Percentiles rank a stretch among this genome's conserved stretches.
phyloP scores from a whole-genome alignment of 1,284 basidiomycete genomes.

The Sporisorium scitamineum region DNA sequence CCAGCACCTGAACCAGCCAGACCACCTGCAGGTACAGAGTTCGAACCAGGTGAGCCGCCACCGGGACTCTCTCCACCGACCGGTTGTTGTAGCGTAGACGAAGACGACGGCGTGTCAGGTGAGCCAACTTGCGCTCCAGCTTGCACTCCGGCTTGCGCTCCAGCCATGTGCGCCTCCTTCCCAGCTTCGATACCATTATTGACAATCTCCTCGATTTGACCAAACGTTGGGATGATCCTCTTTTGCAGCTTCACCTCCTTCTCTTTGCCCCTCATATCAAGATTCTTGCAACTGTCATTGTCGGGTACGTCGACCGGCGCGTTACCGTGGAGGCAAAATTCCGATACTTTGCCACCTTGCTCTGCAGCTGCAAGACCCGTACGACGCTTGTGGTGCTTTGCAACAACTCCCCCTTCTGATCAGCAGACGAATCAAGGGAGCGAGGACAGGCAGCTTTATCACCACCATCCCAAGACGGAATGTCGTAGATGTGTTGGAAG shows the following conservation, averaged over 20 bases:
- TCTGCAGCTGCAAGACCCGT: neutral
- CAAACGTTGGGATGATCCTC: conserved; percentile 1
- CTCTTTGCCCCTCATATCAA: neutral
- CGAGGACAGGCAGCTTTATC: conserved; percentile 20
- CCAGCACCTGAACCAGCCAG: too few relatives aligned
- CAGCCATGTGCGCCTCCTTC: neutral
- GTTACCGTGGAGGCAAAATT: conserved; percentile 31
- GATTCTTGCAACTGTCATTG: neutral
- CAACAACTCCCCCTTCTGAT: too few relatives aligned
- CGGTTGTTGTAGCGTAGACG: neutral
- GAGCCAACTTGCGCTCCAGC: neutral
- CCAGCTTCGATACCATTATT: conserved; percentile 8
- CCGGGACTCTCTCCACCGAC: neutral
- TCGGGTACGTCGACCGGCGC: conserved; percentile 7
- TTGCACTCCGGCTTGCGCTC: neutral
- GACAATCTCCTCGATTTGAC: conserved; percentile 13
- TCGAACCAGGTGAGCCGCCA: too few relatives aligned
- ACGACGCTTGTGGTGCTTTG: neutral
- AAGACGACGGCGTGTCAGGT: neutral
- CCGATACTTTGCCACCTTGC: neutral
- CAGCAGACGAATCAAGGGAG: neutral
- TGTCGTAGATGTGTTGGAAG: conserved; percentile 18
- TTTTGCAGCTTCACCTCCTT: neutral
- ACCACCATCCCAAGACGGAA: conserved; percentile 32
- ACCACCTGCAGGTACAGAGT: too few relatives aligned